Base-by-base conservation (phyloP, 164 flowering plant genomes). In the Magnolia kwangsiensis region DNA sequence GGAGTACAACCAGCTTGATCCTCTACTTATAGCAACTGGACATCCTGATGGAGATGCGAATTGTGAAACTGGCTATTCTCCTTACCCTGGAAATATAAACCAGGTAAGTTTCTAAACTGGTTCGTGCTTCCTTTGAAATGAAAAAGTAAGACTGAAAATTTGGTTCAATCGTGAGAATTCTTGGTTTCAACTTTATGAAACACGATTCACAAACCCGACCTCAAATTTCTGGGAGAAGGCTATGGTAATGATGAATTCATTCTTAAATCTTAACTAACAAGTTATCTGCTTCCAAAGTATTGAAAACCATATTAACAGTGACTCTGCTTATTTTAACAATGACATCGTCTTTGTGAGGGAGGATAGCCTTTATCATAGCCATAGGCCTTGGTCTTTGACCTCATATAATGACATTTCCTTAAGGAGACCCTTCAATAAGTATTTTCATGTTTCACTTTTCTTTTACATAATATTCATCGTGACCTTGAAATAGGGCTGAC, bases 1-100 rank as follows among this genome's bases (percentile, higher is more conserved):
- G 82, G 98, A 96, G 81, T 96, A 96, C 88, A 96, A 96, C 88
- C 99, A 96, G 79, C 95, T 96, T 74, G 99, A 96, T 84, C 99
- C 99, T 64, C 83, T 96, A 65, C 95, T 94, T 79, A 81, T 96
- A 85, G 97, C 98, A 78, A 81, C 91, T 75, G 98, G 95, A 45
- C 79, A 84, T 83, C 86, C 91, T 58, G 97, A 94, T 74, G 99
- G 99, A 78, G 99, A 96, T 79, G 95, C 83, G 67, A 96, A 94
- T 84, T 75, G 78, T 81, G 98, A 92, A 83, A 92, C 97, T 2
- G 98, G 99, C 72, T 96, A 83, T 86, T 96, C 99, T 84, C 98
- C 98, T 77, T 96, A 89, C 75, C 99, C 99, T 66, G 98, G 98
- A 77, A 96, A 96, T 79, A 92, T 96, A 75, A 96, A 96, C 81